A percentile compares a stretch with the other conserved stretches of the same genome.
These are phyloP conservation scores for Pythium apleroticum DNA, from an alignment of 352 stramenopile species.

Conservation along the genomic window DNA sequence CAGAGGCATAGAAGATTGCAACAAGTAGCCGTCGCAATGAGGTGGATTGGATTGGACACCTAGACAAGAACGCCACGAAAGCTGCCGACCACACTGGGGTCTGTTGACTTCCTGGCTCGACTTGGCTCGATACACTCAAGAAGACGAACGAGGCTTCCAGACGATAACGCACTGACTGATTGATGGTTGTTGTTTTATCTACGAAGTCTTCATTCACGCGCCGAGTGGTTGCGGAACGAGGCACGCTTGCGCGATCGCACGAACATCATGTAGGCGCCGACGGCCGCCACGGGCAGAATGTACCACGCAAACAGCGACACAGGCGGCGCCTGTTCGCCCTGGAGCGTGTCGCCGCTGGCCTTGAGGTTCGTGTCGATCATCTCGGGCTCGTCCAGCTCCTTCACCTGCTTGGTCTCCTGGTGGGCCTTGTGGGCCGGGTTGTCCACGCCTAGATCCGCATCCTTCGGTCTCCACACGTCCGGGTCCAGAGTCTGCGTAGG, in stretches of 20 bases:
- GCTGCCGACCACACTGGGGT: no score
- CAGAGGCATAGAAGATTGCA: no score
- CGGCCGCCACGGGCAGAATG: constrained; percentile 62
- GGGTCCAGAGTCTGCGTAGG: constrained; percentile 28
- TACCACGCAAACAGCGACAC: constrained; percentile 82
- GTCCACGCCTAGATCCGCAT: constrained; percentile 63
- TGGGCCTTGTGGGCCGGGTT: constrained; percentile 54
- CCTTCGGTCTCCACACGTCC: constrained; percentile 59
- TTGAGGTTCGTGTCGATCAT: constrained; percentile 26
- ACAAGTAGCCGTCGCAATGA: no score
- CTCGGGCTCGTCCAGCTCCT: background rate
- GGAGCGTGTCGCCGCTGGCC: constrained; percentile 35
- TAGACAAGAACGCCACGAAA: no score
- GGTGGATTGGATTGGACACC: no score
- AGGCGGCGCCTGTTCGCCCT: constrained; percentile 48
- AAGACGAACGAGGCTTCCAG: no score
- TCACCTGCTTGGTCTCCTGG: constrained; percentile 8
- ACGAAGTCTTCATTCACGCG: background rate
- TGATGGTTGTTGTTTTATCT: background rate
- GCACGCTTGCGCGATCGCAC: constrained; percentile 31
- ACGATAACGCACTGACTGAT: background rate
- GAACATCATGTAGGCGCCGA: constrained; percentile 69
- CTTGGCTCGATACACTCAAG: no score
- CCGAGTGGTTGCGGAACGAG: constrained; percentile 17
- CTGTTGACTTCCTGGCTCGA: no score